phyloP scores from a whole-genome alignment of 163 green algal genomes.

The Scenedesmus sp. region DNA sequence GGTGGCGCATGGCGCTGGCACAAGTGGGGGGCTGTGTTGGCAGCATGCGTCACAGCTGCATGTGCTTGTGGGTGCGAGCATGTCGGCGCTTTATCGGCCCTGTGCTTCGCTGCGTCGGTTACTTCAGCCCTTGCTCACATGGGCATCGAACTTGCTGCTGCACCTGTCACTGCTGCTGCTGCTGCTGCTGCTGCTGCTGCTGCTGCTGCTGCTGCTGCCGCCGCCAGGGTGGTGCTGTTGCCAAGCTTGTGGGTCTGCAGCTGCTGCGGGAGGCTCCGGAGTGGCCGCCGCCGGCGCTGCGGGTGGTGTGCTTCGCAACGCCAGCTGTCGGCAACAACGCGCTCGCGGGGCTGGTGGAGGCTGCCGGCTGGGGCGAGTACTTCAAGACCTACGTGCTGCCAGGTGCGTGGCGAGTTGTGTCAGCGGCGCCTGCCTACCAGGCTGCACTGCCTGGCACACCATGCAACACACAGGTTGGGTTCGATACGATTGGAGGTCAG shows the following conservation, averaged over 20 bases:
- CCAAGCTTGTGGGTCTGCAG: slow-evolving; percentile 78
- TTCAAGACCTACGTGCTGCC: slow-evolving; percentile 81
- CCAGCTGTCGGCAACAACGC: slow-evolving; percentile 85
- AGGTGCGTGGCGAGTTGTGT: slow-evolving; percentile 50
- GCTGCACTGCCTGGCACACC: neutral
- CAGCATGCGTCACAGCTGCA: too few relatives aligned
- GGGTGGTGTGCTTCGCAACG: slow-evolving; percentile 81
- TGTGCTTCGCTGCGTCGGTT: too few relatives aligned
- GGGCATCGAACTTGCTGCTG: too few relatives aligned
- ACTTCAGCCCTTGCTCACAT: neutral
- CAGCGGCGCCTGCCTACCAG: too few relatives aligned
- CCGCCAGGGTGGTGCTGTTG: slow-evolving; percentile 80
- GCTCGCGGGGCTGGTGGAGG: slow-evolving; percentile 71
- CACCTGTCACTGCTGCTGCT: neutral
- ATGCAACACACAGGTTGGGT: too few relatives aligned
- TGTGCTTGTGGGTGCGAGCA: too few relatives aligned
- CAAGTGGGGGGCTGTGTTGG: too few relatives aligned
- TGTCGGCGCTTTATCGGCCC: too few relatives aligned
- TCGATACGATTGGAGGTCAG: too few relatives aligned
- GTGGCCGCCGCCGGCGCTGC: slow-evolving; percentile 57
- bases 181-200: neutral
- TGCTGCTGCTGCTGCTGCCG: neutral
- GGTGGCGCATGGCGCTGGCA: slow-evolving; percentile 79
- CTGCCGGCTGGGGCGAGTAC: slow-evolving; percentile 70
- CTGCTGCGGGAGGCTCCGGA: slow-evolving; percentile 63